phyloP scores from a whole-genome alignment of 2,329 filamentous ascomycete genomes.

The Ophiocordyceps robertsii region DNA sequence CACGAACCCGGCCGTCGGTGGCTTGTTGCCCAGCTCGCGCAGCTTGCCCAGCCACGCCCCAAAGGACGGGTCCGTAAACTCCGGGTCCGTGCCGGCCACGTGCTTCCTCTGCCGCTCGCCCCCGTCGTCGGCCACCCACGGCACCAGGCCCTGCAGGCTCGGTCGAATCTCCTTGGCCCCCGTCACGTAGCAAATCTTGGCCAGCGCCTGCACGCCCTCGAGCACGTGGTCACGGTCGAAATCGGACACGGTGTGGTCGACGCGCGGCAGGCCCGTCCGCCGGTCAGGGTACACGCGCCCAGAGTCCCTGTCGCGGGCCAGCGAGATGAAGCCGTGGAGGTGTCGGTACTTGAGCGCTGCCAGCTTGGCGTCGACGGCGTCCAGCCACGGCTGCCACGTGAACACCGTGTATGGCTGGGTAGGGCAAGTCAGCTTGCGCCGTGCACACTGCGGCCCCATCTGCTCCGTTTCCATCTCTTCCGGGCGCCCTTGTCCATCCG shows the following conservation, averaged over 20 bases:
- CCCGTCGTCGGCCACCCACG: slow-evolving; percentile 37
- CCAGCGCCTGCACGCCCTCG: slow-evolving; percentile 56
- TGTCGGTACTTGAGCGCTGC: slow-evolving; percentile 53
- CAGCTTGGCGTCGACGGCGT: slow-evolving; percentile 60
- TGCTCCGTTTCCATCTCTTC: background rate
- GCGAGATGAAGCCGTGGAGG: slow-evolving; percentile 57
- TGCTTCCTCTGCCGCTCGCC: slow-evolving; percentile 8
- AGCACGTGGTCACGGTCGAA: slow-evolving; percentile 62
- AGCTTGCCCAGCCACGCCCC: slow-evolving; percentile 43
- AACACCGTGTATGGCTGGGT: slow-evolving; percentile 49
- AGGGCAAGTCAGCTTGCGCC: too few relatives aligned
- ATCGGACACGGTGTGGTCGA: slow-evolving; percentile 57
- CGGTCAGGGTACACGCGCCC: slow-evolving; percentile 66
- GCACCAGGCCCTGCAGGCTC: slow-evolving; percentile 44
- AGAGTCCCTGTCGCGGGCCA: slow-evolving; percentile 63
- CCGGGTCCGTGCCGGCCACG: slow-evolving; percentile 17
- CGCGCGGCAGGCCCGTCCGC: slow-evolving; percentile 44
- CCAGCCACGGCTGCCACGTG: slow-evolving; percentile 50
- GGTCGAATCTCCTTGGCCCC: slow-evolving; percentile 73
- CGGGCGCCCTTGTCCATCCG: too few relatives aligned
- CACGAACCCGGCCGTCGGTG: slow-evolving; percentile 39
- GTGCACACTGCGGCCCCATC: background rate
- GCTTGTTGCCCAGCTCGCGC: slow-evolving; percentile 31
- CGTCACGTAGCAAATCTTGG: slow-evolving; percentile 64
- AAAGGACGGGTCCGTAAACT: slow-evolving; percentile 47